Percentiles rank a stretch among this genome's conserved stretches.
phyloP scores from a whole-genome alignment of 768 basidiomycete genomes.

The Suillus decipiens region DNA sequence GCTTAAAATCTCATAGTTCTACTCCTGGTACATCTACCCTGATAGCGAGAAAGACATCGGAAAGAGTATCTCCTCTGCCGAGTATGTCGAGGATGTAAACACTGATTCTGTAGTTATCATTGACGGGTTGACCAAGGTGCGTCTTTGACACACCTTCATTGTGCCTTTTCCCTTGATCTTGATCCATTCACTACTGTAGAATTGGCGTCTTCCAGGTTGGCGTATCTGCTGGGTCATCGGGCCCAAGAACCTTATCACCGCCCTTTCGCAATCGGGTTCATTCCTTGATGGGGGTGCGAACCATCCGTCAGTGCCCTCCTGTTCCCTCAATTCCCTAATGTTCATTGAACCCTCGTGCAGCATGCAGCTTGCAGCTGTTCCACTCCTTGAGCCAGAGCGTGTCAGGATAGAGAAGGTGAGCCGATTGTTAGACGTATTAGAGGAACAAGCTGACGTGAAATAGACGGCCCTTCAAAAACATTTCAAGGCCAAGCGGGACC shows the following conservation, averaged over 20 bases:
- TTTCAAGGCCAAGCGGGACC: constrained; percentile 90
- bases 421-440: not conserved
- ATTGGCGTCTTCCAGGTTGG: constrained; percentile 96
- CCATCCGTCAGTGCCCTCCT: constrained; percentile 65
- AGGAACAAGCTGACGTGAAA: not conserved
- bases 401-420: constrained; percentile 69
- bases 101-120: constrained; percentile 82
- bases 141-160: constrained; percentile 6
- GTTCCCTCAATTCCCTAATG: constrained; percentile 1
- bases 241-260: constrained; percentile 84
- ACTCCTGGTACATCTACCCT: constrained; percentile 94
- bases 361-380: constrained; percentile 86
- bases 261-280: constrained; percentile 89
- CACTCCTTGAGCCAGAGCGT: constrained; percentile 71
- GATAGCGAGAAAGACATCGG: constrained; percentile 75
- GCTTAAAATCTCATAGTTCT: constrained; percentile 58
- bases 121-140: constrained; percentile 89
- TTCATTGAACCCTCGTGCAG: constrained; percentile 35
- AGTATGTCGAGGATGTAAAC: constrained; percentile 86
- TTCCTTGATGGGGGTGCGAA: constrained; percentile 96
- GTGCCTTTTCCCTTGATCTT: constrained; percentile 20
- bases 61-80: constrained; percentile 78
- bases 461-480: constrained; percentile 83
- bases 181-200: constrained; percentile 43
- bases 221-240: constrained; percentile 93